Percentiles rank a stretch among this genome's conserved stretches.
Conservation (phyloP, 768 basidiomycete species). For the Fomitopsis pulvina region DNA sequence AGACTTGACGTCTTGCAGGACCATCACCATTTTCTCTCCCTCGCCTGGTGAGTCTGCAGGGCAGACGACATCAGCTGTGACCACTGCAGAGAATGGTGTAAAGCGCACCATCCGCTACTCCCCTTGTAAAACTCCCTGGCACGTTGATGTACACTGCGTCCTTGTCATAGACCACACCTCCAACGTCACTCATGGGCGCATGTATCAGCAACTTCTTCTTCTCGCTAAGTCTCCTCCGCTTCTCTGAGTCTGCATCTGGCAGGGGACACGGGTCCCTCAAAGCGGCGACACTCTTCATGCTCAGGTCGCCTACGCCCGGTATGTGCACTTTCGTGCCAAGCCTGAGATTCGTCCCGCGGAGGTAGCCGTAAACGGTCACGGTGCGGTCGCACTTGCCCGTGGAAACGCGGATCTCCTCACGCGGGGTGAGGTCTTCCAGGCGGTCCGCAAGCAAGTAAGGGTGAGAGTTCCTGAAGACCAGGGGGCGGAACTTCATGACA, state of each 20-base stretch:
- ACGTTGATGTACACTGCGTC: constrained; percentile 99
- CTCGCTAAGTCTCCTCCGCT: constrained; percentile 86
- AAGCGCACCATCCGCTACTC: constrained; percentile 54
- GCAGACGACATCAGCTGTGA: neutral
- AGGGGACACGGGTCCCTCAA: constrained; percentile 95
- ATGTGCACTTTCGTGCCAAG: constrained; percentile 80
- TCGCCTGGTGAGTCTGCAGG: constrained; percentile 73
- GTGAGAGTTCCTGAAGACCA: constrained; percentile 92
- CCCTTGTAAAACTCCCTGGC: constrained; percentile 85
- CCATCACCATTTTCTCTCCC: constrained; percentile 97
- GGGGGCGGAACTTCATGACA: constrained; percentile 98
- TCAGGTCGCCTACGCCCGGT: constrained; percentile 89
- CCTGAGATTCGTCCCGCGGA: constrained; percentile 83
- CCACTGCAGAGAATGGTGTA: neutral
- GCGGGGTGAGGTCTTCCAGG: constrained; percentile 88
- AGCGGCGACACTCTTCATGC: constrained; percentile 62
- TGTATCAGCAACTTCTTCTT: constrained; percentile 89
- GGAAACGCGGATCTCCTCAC: constrained; percentile 69
- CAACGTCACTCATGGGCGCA: constrained; percentile 98
- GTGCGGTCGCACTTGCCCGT: constrained; percentile 92
- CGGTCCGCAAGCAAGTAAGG: constrained; percentile 94
- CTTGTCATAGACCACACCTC: constrained; percentile 95
- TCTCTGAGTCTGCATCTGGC: constrained; percentile 87
- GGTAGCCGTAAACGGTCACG: constrained; percentile 90
- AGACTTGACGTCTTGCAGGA: constrained; percentile 76